Base-by-base conservation (phyloP, 208 protist genomes). In the Acanthamoeba triangularis region DNA sequence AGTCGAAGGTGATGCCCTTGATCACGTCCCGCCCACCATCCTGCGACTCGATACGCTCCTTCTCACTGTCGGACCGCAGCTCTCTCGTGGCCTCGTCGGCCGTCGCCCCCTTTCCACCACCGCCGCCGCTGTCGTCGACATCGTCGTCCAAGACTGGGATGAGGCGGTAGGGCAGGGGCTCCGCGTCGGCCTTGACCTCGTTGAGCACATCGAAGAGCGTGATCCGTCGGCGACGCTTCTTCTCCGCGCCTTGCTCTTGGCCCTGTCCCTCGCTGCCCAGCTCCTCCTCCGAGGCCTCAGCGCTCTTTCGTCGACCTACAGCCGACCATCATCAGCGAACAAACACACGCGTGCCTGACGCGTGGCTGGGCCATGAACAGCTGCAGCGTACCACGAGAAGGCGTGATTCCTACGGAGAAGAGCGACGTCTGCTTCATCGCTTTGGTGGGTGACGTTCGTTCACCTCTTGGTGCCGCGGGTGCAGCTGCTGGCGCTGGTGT, bases 391-490 rank as follows among this genome's bases (percentile, higher is more conserved):
- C 72, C 72, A 5, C 72, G 30, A 30, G 10, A n/a, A 8, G 82
- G 82, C 52, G 82, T 90, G 49, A 90, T 61, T 11, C 82, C 82
- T 0, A 90, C 28, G 44, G 82, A 90, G 35, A 90, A 90, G n/a
- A 90, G 82, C n/a, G 82, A 90, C 1, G 82, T 65, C 82, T 90
- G 82, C 47, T 65, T 90, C 82, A 90, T 90, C 1, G 33, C 82
- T 30, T 80, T 80, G 30, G 72, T 49, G 14, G 72, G 72, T 25
- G 72, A 80, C 2, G 72, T 80, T 13, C 72, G 25, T 20, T 74
- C 33, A n/a, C 33, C 65, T n/a, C 33, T 23, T 23, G 52, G 18
- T 59, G 16, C 52, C 13, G 52, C 52, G 20, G 52, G 14, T 23
- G 20, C 52, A 6, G 18, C 52, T n/a, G n/a, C n/a, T 59, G 13